phyloP scores from a whole-genome alignment of 2,329 filamentous ascomycete genomes.

The Grosmannia penicillata region DNA sequence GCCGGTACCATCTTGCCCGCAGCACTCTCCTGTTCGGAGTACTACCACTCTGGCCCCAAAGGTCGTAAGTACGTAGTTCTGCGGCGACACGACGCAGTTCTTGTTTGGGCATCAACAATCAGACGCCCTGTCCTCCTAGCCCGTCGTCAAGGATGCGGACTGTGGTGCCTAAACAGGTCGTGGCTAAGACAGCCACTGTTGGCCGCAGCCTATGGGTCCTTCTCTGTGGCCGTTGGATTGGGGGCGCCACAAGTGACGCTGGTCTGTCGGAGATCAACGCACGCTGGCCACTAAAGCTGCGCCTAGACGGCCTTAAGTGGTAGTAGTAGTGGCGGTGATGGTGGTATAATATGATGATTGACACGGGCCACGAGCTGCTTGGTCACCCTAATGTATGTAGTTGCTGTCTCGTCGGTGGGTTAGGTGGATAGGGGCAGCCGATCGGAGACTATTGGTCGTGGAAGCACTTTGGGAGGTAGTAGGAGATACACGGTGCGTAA shows the following conservation, averaged over 20 bases:
- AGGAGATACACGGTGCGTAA: no score
- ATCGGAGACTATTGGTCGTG: not conserved
- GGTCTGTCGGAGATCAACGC: no score
- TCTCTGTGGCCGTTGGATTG: no score
- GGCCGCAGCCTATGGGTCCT: no score
- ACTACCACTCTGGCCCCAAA: not conserved
- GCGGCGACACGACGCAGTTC: not conserved
- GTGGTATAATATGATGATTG: not conserved
- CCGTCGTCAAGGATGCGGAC: not conserved
- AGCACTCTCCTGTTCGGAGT: no score
- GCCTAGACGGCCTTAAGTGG: no score
- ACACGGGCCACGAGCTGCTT: not conserved
- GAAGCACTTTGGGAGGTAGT: no score
- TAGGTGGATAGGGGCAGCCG: not conserved
- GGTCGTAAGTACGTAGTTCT: not conserved
- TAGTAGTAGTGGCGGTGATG: no score
- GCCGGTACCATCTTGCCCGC: not conserved
- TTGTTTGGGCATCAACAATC: slow-evolving; percentile 7
- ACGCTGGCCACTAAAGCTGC: no score
- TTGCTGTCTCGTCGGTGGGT: not conserved
- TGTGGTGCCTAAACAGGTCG: no score
- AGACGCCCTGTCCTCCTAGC: slow-evolving; percentile 1
- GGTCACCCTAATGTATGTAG: not conserved
- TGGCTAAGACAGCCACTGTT: not conserved
- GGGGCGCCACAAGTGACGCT: no score